Evolutionary conservation across 1,284 basidiomycete genomes (phyloP), one percentile per base, ranked within the genome.

Genomic region (Schizopora paradoxa): DNA sequence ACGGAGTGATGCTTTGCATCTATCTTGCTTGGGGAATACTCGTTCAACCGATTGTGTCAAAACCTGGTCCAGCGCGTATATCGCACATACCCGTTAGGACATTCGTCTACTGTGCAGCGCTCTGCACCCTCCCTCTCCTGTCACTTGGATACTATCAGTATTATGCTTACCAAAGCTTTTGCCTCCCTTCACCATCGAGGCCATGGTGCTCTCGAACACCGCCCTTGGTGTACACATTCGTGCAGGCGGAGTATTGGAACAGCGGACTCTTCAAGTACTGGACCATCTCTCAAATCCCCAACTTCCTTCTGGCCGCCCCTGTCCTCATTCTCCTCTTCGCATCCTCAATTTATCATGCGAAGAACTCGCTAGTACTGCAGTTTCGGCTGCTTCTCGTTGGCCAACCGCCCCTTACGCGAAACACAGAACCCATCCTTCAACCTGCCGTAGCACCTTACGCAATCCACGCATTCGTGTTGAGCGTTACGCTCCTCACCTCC

Each of bases 191-290:
- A 42, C 36, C 14, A 37, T 48, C 51, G 68, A 31, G n/a, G n/a
- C 64, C 67, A 1, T 97, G 92, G 93, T 97, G 94, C 61, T 42
- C 57, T 1, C 51, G 58, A 0, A 36, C 57, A 2, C 54, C 82
- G 1, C 91, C 91, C 0, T 74, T 79, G 11, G 79, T 90, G 36
- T 98, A 98, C 61, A 67, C 75, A n/a, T 81, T 88, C 56, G 87
- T 90, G 1, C 95, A 98, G 63, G 65, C 66, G 0, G 69, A 77
- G 37, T 98, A 98, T 64, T 99, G 95, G 94, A 74, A 90, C 61
- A 72, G 79, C 50, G 93, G 93, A 4, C 78, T 92, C 51, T 65
- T 97, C 47, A 76, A 73, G 1, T 98, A 99, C 65, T 99, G 92
- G 92, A 82, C 83, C 0, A 47, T 70, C 4, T 66, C 76, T 22